Evolutionary conservation across 345 rosid genomes (phyloP).

Genomic region (Salix udensis): DNA sequence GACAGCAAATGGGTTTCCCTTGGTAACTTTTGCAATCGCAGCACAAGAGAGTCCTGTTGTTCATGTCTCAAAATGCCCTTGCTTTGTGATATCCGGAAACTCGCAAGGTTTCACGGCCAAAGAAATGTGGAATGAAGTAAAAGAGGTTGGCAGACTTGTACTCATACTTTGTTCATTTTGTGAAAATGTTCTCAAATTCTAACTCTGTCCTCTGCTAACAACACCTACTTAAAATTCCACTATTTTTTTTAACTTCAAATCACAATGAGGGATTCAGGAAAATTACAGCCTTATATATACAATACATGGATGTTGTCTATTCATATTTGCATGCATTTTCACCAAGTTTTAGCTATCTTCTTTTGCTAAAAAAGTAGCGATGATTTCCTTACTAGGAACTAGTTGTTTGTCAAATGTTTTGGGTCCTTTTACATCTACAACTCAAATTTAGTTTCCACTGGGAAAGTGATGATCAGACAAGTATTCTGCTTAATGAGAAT

Average conservation of each 20-base stretch:
- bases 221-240: background rate
- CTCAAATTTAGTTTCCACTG: background rate
- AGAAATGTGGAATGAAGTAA: conserved; percentile 83
- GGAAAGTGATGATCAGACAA: background rate
- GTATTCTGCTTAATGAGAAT: no score
- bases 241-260: background rate
- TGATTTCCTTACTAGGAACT: no score
- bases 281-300: no score
- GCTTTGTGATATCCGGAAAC: conserved; percentile 65
- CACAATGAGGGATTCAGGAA: no score
- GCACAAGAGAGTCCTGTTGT: conserved; percentile 65
- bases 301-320: no score
- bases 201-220: background rate
- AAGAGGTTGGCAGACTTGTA: conserved; percentile 45
- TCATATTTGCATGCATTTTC: no score
- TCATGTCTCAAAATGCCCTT: conserved; percentile 67
- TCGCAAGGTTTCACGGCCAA: conserved; percentile 63
- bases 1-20: conserved; percentile 53
- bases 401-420: no score
- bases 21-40: conserved; percentile 64
- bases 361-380: background rate
- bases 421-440: no score
- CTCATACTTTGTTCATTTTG: background rate
- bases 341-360: background rate
- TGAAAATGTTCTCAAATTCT: background rate